phyloP scores from a whole-genome alignment of 2,329 filamentous ascomycete genomes.

The Ascochyta rabiei region DNA sequence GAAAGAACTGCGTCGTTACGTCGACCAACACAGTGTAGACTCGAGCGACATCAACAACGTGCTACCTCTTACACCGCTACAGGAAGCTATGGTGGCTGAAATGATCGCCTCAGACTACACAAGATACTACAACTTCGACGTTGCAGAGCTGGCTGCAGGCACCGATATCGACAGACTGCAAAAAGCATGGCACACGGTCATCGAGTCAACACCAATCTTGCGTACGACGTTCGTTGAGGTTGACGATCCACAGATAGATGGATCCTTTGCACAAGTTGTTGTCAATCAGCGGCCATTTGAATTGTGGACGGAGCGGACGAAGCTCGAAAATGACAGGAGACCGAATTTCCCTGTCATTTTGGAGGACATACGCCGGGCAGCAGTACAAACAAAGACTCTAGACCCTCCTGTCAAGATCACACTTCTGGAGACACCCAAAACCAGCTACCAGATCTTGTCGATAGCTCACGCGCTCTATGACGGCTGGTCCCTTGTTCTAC shows the following conservation, averaged over 20 bases:
- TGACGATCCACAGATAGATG: slow-evolving; percentile 62
- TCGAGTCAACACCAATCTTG: slow-evolving; percentile 70
- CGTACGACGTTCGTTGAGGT: slow-evolving; percentile 75
- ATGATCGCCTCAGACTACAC: slow-evolving; percentile 77
- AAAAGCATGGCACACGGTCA: slow-evolving; percentile 66
- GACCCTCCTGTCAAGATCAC: slow-evolving; percentile 46
- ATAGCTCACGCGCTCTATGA: slow-evolving; percentile 90
- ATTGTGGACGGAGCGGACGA: background rate
- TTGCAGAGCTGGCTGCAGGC: slow-evolving; percentile 64
- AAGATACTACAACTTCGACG: slow-evolving; percentile 85
- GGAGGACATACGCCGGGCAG: slow-evolving; percentile 46
- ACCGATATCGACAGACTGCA: slow-evolving; percentile 64
- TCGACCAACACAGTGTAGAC: slow-evolving; percentile 43
- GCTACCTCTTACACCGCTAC: slow-evolving; percentile 78
- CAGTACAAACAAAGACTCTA: slow-evolving; percentile 8
- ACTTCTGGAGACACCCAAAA: slow-evolving; percentile 41
- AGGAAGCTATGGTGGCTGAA: slow-evolving; percentile 84
- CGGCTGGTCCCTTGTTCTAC: slow-evolving; percentile 77
- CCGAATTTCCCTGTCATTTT: slow-evolving; percentile 42
- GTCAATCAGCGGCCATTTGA: background rate
- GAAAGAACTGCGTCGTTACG: slow-evolving; percentile 46
- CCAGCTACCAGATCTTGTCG: slow-evolving; percentile 65
- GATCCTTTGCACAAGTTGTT: slow-evolving; percentile 59
- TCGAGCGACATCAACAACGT: slow-evolving; percentile 61
- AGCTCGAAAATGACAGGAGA: slow-evolving; percentile 14